Evolutionary conservation across 2,329 filamentous ascomycete species (phyloP).

Genomic region (Coleophoma eucalyptorum): DNA sequence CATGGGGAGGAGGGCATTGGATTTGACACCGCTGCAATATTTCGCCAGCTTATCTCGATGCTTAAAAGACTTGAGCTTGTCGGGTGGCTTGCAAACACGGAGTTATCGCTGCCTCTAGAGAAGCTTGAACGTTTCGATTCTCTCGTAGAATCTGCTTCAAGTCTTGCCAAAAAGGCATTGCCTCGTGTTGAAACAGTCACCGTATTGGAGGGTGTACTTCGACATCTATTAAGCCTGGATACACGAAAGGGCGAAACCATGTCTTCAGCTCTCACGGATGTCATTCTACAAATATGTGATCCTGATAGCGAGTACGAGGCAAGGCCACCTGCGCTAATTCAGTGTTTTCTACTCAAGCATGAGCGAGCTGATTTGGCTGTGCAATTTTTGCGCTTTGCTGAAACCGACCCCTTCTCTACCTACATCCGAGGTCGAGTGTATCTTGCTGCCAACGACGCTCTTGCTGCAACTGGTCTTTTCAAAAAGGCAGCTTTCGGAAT

Average conservation of each 20-base stretch:
- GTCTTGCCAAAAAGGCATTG: conserved; percentile 34
- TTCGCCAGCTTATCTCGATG: conserved; percentile 64
- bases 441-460: conserved; percentile 69
- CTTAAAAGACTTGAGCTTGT: conserved; percentile 73
- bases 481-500: conserved; percentile 79
- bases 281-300: conserved; percentile 63
- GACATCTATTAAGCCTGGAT: conserved; percentile 61
- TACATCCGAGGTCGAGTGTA: conserved; percentile 84
- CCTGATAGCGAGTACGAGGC: conserved; percentile 63
- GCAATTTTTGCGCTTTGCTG: conserved; percentile 52
- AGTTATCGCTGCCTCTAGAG: conserved; percentile 46
- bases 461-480: conserved; percentile 71
- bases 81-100: conserved; percentile 61
- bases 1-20: conserved; percentile 64
- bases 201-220: conserved; percentile 55
- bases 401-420: conserved; percentile 58
- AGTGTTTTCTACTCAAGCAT: conserved; percentile 57
- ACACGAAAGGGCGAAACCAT: conserved; percentile 44
- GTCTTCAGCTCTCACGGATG: conserved; percentile 59
- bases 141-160: conserved; percentile 19
- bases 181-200: conserved; percentile 48
- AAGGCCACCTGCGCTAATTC: conserved; percentile 49
- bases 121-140: conserved; percentile 35
- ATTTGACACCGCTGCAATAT: conserved; percentile 69
- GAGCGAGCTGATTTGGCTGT: conserved; percentile 56